Evolutionary conservation across 2,329 filamentous ascomycete species (phyloP).

Genomic region (Cytospora piceicola): DNA sequence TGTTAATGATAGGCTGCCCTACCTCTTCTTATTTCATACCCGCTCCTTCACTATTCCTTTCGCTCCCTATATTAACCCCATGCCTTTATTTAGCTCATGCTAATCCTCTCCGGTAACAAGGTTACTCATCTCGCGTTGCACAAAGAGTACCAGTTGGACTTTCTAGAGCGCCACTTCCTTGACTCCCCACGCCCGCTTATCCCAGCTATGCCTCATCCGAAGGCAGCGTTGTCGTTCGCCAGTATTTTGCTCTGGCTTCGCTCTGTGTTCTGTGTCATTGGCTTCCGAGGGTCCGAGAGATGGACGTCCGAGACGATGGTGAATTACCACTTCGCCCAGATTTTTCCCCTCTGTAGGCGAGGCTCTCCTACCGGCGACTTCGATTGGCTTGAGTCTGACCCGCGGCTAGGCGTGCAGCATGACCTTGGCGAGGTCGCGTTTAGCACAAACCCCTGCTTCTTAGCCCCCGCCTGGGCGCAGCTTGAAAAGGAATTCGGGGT

Average conservation of each 20-base stretch:
- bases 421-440: slow-evolving; percentile 20
- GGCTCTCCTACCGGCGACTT: slow-evolving; percentile 10
- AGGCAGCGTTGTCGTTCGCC: slow-evolving; percentile 25
- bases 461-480: slow-evolving; percentile 16
- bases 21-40: too few species aligned
- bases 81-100: background rate
- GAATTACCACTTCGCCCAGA: slow-evolving; percentile 25
- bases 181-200: background rate
- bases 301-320: background rate
- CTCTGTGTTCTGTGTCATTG: slow-evolving; percentile 20
- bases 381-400: slow-evolving; percentile 28
- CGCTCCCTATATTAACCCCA: too few species aligned
- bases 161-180: background rate
- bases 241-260: slow-evolving; percentile 21
- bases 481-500: slow-evolving; percentile 22
- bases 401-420: slow-evolving; percentile 26
- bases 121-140: background rate
- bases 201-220: slow-evolving; percentile 19
- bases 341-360: slow-evolving; percentile 19
- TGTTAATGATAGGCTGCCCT: too few species aligned
- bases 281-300: background rate
- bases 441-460: background rate
- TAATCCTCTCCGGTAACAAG: background rate
- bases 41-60: too few species aligned
- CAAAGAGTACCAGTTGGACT: background rate